Evolutionary conservation across 192 early-diverging fungal genomes (phyloP).

Genomic region (Powellomyces hirtus): DNA sequence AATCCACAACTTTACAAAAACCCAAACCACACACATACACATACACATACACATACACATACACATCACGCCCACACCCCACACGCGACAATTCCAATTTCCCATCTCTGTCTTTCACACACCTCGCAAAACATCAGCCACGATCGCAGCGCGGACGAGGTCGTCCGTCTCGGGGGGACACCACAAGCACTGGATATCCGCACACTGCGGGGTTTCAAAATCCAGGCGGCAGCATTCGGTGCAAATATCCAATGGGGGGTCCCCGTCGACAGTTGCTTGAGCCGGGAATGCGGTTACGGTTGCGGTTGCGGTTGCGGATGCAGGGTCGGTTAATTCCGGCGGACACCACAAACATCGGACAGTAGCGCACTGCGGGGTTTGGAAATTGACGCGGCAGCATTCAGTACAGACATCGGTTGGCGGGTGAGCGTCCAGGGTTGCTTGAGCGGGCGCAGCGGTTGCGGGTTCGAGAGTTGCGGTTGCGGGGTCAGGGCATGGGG

Average conservation of each 20-base stretch:
- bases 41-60: too few relatives aligned
- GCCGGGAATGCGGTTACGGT: not conserved
- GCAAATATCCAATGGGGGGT: not conserved
- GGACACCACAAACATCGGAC: not conserved
- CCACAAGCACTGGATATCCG: not conserved
- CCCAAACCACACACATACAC: too few relatives aligned
- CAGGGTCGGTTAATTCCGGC: not conserved
- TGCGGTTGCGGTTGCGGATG: not conserved
- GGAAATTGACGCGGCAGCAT: not conserved
- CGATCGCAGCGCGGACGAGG: too few relatives aligned
- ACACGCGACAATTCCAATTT: too few relatives aligned
- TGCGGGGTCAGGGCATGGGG: not conserved
- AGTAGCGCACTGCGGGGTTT: not conserved
- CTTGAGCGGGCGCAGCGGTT: not conserved
- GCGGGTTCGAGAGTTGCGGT: not conserved
- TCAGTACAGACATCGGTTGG: not conserved
- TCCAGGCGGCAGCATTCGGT: not conserved
- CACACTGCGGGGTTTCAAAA: not conserved
- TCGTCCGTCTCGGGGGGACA: not conserved
- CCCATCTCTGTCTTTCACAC: too few relatives aligned
- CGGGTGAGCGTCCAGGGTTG: not conserved
- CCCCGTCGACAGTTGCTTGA: not conserved
- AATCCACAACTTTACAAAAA: too few relatives aligned
- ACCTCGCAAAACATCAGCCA: too few relatives aligned
- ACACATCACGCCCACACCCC: too few relatives aligned